These are phyloP conservation scores for Nannizziopsis barbatae DNA, from an alignment of 2,329 filamentous ascomycete genomes.

Conservation along the genomic window DNA sequence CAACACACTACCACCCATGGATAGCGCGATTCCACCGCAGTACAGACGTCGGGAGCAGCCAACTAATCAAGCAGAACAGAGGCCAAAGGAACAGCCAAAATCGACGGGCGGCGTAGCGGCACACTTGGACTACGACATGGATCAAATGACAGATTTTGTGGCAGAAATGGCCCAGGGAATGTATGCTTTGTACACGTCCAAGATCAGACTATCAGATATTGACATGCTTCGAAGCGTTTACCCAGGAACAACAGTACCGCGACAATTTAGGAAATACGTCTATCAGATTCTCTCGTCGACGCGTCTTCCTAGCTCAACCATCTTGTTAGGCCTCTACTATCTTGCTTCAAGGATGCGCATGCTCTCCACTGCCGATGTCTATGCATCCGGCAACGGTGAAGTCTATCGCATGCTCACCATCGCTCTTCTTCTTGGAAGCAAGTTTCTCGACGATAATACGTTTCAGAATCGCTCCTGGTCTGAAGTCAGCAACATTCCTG, in stretches of 20 bases:
- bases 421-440: constrained; percentile 75
- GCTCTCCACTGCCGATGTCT: constrained; percentile 48
- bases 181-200: constrained; percentile 49
- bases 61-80: constrained; percentile 13
- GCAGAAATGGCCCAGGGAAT: constrained; percentile 73
- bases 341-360: constrained; percentile 71
- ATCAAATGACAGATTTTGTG: constrained; percentile 90
- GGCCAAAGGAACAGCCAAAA: constrained; percentile 49
- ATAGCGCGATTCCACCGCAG: constrained; percentile 32
- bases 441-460: constrained; percentile 93
- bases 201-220: constrained; percentile 50
- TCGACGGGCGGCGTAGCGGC: constrained; percentile 78
- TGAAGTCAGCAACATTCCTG: constrained; percentile 81
- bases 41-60: constrained; percentile 31
- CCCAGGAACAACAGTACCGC: constrained; percentile 50
- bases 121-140: constrained; percentile 93
- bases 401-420: constrained; percentile 82
- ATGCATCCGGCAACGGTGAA: constrained; percentile 52
- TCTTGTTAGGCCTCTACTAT: constrained; percentile 82
- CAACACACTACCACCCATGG: constrained; percentile 33
- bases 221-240: constrained; percentile 53
- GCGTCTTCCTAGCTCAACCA: constrained; percentile 78
- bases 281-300: constrained; percentile 83
- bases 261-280: constrained; percentile 82
- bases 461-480: constrained; percentile 97